A percentile compares a stretch with the other conserved stretches of the same genome.
Conservation (phyloP, 768 basidiomycete genomes). For the Infundibulicybe gibba region DNA sequence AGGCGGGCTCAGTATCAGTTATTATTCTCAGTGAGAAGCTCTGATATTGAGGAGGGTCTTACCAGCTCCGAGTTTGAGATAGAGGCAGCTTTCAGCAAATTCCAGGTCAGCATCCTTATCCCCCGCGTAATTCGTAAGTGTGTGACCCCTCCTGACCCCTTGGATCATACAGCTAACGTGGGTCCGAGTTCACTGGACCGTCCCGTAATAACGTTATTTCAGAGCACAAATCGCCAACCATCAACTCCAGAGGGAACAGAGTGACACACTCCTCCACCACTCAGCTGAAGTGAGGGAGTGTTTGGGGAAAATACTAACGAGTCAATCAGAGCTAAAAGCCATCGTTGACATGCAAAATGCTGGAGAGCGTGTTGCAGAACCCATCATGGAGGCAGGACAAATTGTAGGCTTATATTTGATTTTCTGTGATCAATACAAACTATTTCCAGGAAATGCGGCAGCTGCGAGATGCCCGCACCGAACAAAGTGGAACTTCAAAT, state of each 20-base stretch:
- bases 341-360: slow-evolving; percentile 35
- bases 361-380: slow-evolving; percentile 36
- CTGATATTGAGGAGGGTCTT: slow-evolving; percentile 43
- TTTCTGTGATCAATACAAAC: slow-evolving; percentile 1
- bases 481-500: slow-evolving; percentile 1
- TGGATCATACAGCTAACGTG: slow-evolving; percentile 16
- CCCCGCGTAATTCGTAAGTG: slow-evolving; percentile 13
- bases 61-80: slow-evolving; percentile 40
- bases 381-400: slow-evolving; percentile 54
- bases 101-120: slow-evolving; percentile 26
- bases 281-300: slow-evolving; percentile 30
- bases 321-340: slow-evolving; percentile 28
- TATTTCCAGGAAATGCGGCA: slow-evolving; percentile 22
- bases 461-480: slow-evolving; percentile 14
- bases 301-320: slow-evolving; percentile 35
- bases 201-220: background rate
- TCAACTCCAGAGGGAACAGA: slow-evolving; percentile 23
- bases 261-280: slow-evolving; percentile 22
- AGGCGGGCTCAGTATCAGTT: background rate
- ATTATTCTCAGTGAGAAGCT: slow-evolving; percentile 32
- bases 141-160: background rate
- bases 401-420: slow-evolving; percentile 22
- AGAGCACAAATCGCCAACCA: slow-evolving; percentile 26
- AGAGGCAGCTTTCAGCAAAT: slow-evolving; percentile 33
- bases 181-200: slow-evolving; percentile 5